Percentiles rank a stretch among this genome's conserved stretches.
These are phyloP conservation scores for Halophytophthora batemanensis DNA, from an alignment of 352 stramenopile genomes.

Conservation along the genomic window DNA sequence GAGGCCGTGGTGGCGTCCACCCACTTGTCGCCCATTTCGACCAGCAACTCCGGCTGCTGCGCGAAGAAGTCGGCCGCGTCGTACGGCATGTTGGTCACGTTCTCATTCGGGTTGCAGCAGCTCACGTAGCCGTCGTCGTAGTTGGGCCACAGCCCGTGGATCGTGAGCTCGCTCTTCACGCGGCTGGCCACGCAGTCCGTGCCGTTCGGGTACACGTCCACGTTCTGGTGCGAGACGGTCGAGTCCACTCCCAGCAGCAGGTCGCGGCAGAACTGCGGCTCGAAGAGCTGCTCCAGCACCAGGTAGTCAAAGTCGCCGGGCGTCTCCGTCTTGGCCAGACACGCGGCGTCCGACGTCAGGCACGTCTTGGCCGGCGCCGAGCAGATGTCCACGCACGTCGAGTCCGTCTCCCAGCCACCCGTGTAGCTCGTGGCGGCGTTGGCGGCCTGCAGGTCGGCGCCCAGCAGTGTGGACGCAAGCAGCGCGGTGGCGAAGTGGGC, in stretches of 20 bases:
- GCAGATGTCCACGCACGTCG: conserved; percentile 48
- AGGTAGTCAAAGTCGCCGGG: conserved; percentile 77
- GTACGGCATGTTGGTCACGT: conserved; percentile 57
- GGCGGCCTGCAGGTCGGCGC: conserved; percentile 19
- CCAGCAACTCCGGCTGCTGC: conserved; percentile 43
- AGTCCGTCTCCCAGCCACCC: neutral
- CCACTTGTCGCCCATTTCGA: conserved; percentile 60
- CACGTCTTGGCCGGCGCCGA: conserved; percentile 59
- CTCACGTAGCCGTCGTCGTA: conserved; percentile 70
- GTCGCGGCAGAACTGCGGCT: conserved; percentile 80
- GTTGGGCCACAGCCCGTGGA: conserved; percentile 78
- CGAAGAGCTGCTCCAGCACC: conserved; percentile 73
- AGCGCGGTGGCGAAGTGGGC: conserved; percentile 14
- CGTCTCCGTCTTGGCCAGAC: conserved; percentile 57
- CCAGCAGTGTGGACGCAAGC: conserved; percentile 27
- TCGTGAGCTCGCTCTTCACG: conserved; percentile 55
- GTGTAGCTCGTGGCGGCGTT: conserved; percentile 3
- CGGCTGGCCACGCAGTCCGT: conserved; percentile 40
- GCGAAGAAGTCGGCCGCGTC: conserved; percentile 38
- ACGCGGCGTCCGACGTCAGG: conserved; percentile 43
- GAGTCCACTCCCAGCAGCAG: conserved; percentile 63
- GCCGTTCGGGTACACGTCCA: conserved; percentile 59
- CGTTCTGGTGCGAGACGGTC: conserved; percentile 80
- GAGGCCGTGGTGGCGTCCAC: conserved; percentile 54
- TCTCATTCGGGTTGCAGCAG: conserved; percentile 68